Conservation (phyloP, 129 eudicot species). For the Smallanthus sonchifolius region DNA sequence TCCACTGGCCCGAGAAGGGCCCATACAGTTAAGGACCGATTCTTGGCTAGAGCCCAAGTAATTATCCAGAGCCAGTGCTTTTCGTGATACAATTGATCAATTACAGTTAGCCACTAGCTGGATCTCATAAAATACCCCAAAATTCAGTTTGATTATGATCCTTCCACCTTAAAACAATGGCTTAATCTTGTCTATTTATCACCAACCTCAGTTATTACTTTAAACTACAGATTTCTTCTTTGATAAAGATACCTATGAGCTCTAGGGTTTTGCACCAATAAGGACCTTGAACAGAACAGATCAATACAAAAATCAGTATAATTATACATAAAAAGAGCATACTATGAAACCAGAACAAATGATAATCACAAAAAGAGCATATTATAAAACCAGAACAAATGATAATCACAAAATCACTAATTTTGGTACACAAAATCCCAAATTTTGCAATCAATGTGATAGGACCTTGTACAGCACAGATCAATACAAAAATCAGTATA, state of each 20-base stretch:
- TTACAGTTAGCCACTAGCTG: not conserved
- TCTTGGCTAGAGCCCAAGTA: constrained; percentile 46
- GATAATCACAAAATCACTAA: too few species aligned
- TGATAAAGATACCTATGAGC: not conserved
- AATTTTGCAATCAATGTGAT: too few species aligned
- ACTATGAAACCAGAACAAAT: too few species aligned
- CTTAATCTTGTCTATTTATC: not conserved
- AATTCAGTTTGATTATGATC: not conserved
- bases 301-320: not conserved
- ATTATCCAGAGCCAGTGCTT: constrained; percentile 44
- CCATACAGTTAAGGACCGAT: constrained; percentile 42
- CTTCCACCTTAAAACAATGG: not conserved
- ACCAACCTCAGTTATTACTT: not conserved
- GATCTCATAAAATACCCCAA: not conserved
- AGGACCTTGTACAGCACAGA: not conserved
- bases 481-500: not conserved
- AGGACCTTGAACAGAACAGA: not conserved
- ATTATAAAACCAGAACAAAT: too few species aligned
- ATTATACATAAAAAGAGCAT: too few species aligned
- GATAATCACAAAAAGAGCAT: too few species aligned
- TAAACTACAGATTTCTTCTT: not conserved
- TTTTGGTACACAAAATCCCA: too few species aligned
- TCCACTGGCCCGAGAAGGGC: constrained; percentile 67
- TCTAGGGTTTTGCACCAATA: not conserved
- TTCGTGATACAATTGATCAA: not conserved